A percentile compares a stretch with the other conserved stretches of the same genome.
Evolutionary conservation across 306 rosid species (phyloP).

Genomic region (Hippophae gyantsensis): DNA sequence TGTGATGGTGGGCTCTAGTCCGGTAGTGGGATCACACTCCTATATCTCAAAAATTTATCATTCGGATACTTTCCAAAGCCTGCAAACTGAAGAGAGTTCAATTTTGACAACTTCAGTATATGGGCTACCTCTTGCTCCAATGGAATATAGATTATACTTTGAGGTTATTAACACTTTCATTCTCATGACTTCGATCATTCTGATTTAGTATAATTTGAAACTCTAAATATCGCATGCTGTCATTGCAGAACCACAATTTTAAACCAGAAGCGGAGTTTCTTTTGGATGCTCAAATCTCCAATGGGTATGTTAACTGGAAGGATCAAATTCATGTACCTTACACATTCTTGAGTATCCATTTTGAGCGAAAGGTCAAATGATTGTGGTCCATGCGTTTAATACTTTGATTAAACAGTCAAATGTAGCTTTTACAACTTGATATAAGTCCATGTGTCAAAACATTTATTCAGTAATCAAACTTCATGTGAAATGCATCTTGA

Average conservation of each 20-base stretch:
- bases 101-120: constrained; percentile 34
- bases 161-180: constrained; percentile 43
- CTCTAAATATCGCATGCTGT: background rate
- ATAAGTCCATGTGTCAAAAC: no score
- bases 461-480: no score
- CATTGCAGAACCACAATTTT: constrained; percentile 43
- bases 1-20: constrained; percentile 35
- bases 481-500: no score
- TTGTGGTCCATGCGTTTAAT: background rate
- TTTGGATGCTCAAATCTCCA: constrained; percentile 32
- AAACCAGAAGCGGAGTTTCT: constrained; percentile 70
- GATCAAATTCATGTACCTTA: background rate
- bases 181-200: constrained; percentile 4
- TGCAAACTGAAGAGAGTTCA: constrained; percentile 25
- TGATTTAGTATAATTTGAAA: constrained; percentile 1
- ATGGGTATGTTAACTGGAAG: constrained; percentile 38
- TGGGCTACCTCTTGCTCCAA: constrained; percentile 70
- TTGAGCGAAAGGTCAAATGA: constrained; percentile 1
- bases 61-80: constrained; percentile 23
- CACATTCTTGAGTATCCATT: constrained; percentile 5
- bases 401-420: background rate
- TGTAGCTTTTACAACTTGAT: no score
- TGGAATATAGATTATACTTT: constrained; percentile 63
- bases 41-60: constrained; percentile 22
- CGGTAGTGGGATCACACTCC: constrained; percentile 33